These are phyloP conservation scores for Monilinia fructicola DNA, from an alignment of 2,329 filamentous ascomycete species.

Conservation along the genomic window DNA sequence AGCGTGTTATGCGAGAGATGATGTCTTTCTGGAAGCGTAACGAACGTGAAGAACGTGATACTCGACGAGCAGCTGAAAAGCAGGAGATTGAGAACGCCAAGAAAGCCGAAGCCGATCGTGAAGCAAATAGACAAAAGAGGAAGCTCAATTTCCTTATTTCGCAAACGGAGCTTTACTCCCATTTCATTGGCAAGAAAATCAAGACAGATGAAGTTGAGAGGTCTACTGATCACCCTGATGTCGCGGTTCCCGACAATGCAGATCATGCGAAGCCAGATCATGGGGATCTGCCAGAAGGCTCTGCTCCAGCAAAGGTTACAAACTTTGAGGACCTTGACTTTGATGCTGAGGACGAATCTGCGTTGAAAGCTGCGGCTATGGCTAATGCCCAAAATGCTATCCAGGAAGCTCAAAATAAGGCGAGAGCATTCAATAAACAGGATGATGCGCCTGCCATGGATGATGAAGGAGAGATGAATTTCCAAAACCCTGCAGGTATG, in stretches of 20 bases:
- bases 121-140: slow-evolving; percentile 94
- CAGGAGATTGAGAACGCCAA: slow-evolving; percentile 96
- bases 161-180: slow-evolving; percentile 96
- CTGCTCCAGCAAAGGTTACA: slow-evolving; percentile 71
- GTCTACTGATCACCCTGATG: slow-evolving; percentile 79
- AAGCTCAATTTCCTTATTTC: slow-evolving; percentile 99
- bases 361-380: slow-evolving; percentile 78
- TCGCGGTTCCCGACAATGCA: slow-evolving; percentile 52
- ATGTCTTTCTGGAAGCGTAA: slow-evolving; percentile 99
- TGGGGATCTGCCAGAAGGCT: slow-evolving; percentile 52
- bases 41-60: slow-evolving; percentile 92
- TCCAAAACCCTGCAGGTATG: slow-evolving; percentile 95
- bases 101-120: slow-evolving; percentile 94
- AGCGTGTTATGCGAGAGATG: slow-evolving; percentile 99
- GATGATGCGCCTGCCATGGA: slow-evolving; percentile 67
- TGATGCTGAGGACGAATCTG: slow-evolving; percentile 87
- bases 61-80: slow-evolving; percentile 89
- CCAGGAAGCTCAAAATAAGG: slow-evolving; percentile 89
- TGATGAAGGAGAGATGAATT: slow-evolving; percentile 98
- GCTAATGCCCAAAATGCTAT: slow-evolving; percentile 96
- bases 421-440: slow-evolving; percentile 84
- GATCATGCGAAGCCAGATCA: slow-evolving; percentile 41
- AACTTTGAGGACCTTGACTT: slow-evolving; percentile 95
- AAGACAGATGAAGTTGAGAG: slow-evolving; percentile 94
- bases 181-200: slow-evolving; percentile 99